Base-by-base conservation (phyloP, 2,329 filamentous ascomycete species). In the Aschersonia sp. region DNA sequence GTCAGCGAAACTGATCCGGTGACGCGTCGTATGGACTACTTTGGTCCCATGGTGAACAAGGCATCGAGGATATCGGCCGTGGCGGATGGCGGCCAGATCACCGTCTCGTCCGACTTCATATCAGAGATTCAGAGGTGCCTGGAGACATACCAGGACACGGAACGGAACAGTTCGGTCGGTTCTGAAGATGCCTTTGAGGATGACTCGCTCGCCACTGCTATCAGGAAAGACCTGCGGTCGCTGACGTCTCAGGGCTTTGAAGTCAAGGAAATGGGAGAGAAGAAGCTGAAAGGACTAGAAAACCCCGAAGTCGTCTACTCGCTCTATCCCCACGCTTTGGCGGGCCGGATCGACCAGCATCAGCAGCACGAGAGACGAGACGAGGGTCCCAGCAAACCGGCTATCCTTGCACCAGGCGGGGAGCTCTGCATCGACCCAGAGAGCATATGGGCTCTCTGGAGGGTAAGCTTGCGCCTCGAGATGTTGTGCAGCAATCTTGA, bases 21-120 rank as follows among this genome's bases (percentile, higher is more conserved):
- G 45, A 98, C 92, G 1, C 84, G 89, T 49, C 87, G 92, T 53
- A 98, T 98, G 92, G 92, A 98, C 59, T 98, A 98, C 68, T 98
- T 97, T 61, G 92, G 92, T 0, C 92, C 92, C 11, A 98, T 98
- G 88, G 92, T 98, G 58, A 98, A 98, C 67, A 89, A 94, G 60
- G 87, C 92, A 1, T 85, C 92, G 12, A 85, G 92, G 68, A 94
- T 98, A 54, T 92, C 87, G 6, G 84, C 87, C 29, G 89, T 95
- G 42, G 92, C 92, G 37, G 92, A 98, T 61, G 92, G 92, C 51
- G 92, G 92, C 1, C 90, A 98, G 62, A 96, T 97, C 54, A 92
- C 90, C 0, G 92, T 97, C 2, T 96, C 89, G 1, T 88, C 88
- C 1, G 92, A 98, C 63, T 97, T 97, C 66, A 94, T 98, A 59